Conservation (phyloP, 176 grass and related monocot genomes). For the Cocos nucifera region DNA sequence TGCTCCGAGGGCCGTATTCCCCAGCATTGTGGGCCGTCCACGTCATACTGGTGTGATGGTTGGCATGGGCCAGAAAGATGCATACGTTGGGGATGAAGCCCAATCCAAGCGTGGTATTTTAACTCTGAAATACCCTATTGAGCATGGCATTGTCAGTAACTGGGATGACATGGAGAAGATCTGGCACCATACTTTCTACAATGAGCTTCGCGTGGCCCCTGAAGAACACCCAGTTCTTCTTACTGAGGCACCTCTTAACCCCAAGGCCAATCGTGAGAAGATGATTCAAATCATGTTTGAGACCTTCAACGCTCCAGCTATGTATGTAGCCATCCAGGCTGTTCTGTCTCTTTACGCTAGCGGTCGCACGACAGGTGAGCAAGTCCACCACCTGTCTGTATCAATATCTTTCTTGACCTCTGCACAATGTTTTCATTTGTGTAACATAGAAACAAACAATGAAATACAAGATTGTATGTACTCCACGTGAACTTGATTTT, state of each 20-base stretch:
- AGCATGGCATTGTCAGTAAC: constrained; percentile 15
- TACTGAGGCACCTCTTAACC: constrained; percentile 16
- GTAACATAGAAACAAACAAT: neutral
- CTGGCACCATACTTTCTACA: constrained; percentile 22
- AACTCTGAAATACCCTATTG: constrained; percentile 16
- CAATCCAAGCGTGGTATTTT: constrained; percentile 23
- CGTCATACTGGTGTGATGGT: constrained; percentile 19
- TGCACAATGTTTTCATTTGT: constrained; percentile 4
- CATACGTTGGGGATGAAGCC: constrained; percentile 17
- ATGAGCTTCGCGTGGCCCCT: constrained; percentile 16
- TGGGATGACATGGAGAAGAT: constrained; percentile 24
- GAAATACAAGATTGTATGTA: no score
- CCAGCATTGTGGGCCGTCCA: constrained; percentile 18
- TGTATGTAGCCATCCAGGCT: constrained; percentile 15
- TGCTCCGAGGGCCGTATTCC: constrained; percentile 14
- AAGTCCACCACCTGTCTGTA: neutral
- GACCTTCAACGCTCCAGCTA: constrained; percentile 22
- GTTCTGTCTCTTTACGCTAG: constrained; percentile 17
- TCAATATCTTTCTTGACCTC: neutral
- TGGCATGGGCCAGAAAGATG: constrained; percentile 20
- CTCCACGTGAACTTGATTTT: no score
- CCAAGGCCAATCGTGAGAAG: constrained; percentile 20
- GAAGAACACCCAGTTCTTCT: neutral
- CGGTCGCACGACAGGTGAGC: constrained; percentile 14
- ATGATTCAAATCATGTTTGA: constrained; percentile 21